A percentile compares a stretch with the other conserved stretches of the same genome.
phyloP scores from a whole-genome alignment of 2,329 filamentous ascomycete genomes.

The Microsporum audouinii region DNA sequence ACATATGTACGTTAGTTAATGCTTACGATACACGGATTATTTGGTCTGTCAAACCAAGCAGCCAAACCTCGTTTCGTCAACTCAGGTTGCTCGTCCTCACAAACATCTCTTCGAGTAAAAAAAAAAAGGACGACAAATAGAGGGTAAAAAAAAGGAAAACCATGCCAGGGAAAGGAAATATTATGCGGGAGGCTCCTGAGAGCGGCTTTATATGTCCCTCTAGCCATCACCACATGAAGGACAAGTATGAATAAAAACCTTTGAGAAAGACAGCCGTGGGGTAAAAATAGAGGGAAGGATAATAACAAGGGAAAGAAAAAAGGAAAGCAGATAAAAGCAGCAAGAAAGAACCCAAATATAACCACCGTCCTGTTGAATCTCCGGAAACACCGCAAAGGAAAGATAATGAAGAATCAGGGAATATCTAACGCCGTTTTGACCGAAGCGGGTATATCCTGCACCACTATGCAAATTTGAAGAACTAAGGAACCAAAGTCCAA shows the following conservation, averaged over 20 bases:
- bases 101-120: neutral
- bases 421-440: constrained; percentile 14
- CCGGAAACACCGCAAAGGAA: neutral
- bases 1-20: neutral
- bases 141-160: neutral
- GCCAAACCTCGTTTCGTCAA: constrained; percentile 1
- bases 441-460: constrained; percentile 40
- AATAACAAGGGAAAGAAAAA: neutral
- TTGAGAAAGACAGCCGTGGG: neutral
- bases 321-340: constrained; percentile 4
- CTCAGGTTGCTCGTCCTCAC: neutral
- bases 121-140: neutral
- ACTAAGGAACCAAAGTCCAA: constrained; percentile 16
- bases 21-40: constrained; percentile 1
- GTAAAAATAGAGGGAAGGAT: constrained; percentile 1
- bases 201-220: neutral
- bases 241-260: neutral
- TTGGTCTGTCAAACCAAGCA: neutral
- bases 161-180: neutral
- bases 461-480: constrained; percentile 31
- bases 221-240: neutral
- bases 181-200: neutral
- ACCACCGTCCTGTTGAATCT: constrained; percentile 3
- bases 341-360: constrained; percentile 3
- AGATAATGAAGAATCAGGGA: neutral